A percentile compares a stretch with the other conserved stretches of the same genome.
Evolutionary conservation across 2,329 filamentous ascomycete genomes (phyloP).

Genomic region (Aspergillus sp.): DNA sequence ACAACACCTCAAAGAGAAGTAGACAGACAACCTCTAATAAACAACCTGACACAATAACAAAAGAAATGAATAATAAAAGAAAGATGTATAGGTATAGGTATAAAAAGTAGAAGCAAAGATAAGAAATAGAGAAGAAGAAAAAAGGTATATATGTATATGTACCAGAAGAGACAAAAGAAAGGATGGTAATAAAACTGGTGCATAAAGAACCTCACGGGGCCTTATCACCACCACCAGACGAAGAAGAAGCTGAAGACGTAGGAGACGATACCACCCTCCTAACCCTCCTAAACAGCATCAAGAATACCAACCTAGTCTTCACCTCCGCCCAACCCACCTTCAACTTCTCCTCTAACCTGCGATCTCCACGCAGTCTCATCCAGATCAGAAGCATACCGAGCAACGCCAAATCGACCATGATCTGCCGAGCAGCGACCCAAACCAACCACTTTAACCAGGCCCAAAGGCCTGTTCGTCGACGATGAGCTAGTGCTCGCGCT

Average conservation of each 20-base stretch:
- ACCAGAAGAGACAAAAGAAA: no score
- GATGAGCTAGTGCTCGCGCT: slow-evolving; percentile 69
- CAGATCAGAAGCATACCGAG: slow-evolving; percentile 46
- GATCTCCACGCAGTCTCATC: slow-evolving; percentile 46
- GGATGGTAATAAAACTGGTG: no score
- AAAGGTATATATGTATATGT: no score
- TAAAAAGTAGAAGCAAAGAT: no score
- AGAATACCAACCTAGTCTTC: slow-evolving; percentile 33
- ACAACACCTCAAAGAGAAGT: no score
- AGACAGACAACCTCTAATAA: no score
- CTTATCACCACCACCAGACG: not conserved
- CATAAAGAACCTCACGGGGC: not conserved
- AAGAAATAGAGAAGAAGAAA: no score
- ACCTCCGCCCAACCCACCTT: slow-evolving; percentile 36
- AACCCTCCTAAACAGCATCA: slow-evolving; percentile 27
- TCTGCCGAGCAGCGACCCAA: slow-evolving; percentile 71
- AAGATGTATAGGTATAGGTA: no score
- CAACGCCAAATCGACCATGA: slow-evolving; percentile 68
- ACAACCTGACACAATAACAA: no score
- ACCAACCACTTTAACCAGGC: slow-evolving; percentile 72
- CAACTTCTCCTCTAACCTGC: slow-evolving; percentile 43
- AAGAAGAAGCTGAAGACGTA: not conserved
- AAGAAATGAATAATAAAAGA: no score
- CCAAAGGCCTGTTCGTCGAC: slow-evolving; percentile 64
- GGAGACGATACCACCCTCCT: not conserved